Percentiles rank a stretch among this genome's conserved stretches.
These are phyloP conservation scores for Daphne laureola DNA, from an alignment of 441 rosid species.

Conservation along the genomic window DNA sequence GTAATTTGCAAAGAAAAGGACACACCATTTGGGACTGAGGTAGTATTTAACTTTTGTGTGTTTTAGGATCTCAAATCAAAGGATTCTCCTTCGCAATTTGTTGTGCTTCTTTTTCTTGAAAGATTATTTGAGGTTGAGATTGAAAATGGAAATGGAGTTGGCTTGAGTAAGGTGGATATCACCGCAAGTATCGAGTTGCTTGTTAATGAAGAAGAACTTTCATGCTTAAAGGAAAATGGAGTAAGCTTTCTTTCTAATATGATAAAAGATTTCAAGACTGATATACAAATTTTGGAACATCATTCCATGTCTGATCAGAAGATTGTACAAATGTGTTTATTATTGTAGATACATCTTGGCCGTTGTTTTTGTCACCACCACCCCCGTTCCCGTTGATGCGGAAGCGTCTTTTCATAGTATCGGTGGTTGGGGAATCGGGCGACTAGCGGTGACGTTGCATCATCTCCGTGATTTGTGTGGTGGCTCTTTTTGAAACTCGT, in stretches of 20 bases:
- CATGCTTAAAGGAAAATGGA: constrained; percentile 24
- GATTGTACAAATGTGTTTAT: no score
- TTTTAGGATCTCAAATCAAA: constrained; percentile 36
- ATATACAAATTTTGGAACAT: constrained; percentile 31
- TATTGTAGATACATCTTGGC: no score
- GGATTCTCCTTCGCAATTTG: constrained; percentile 60
- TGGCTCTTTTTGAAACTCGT: no score
- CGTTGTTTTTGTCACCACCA: no score
- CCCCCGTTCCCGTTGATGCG: no score
- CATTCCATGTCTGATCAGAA: constrained; percentile 19
- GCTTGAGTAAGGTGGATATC: constrained; percentile 20
- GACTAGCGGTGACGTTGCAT: no score
- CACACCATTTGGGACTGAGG: no score
- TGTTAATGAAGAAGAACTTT: constrained; percentile 29
- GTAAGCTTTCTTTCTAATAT: constrained; percentile 21
- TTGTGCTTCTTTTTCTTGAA: constrained; percentile 40
- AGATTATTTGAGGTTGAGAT: constrained; percentile 45
- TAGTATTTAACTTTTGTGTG: constrained; percentile 10
- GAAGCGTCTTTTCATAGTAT: no score
- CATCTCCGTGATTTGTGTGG: no score
- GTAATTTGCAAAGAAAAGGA: no score
- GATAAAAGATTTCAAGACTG: constrained; percentile 24
- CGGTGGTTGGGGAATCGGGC: no score
- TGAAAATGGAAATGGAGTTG: constrained; percentile 28
- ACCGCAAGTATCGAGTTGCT: constrained; percentile 45